Conservation (phyloP, 1,139 yeast genomes). For the Suhomyces bokatorum region DNA sequence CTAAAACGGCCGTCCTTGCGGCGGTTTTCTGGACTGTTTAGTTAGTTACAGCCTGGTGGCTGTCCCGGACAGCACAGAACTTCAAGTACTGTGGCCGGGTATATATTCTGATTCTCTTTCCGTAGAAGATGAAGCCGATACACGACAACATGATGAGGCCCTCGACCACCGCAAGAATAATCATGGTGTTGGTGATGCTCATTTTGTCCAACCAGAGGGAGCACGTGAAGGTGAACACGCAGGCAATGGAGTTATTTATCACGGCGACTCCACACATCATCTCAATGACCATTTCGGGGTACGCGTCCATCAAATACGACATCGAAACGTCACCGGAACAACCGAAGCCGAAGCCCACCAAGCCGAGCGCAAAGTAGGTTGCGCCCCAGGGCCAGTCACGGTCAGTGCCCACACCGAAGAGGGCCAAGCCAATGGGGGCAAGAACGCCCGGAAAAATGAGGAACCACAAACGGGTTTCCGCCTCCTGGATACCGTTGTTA, state of each 20-base stretch:
- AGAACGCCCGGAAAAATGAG: conserved; percentile 36
- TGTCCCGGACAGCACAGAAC: conserved; percentile 23
- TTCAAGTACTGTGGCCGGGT: conserved; percentile 36
- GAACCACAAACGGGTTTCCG: conserved; percentile 39
- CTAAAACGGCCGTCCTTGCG: too few species aligned
- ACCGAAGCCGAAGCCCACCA: conserved; percentile 41
- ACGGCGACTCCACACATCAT: conserved; percentile 40
- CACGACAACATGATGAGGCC: conserved; percentile 28
- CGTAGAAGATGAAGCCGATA: conserved; percentile 33
- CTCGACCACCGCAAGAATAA: conserved; percentile 37
- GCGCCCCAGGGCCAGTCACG: conserved; percentile 35
- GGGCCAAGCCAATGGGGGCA: conserved; percentile 37
- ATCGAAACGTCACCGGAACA: conserved; percentile 40
- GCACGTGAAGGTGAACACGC: conserved; percentile 43
- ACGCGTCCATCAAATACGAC: conserved; percentile 43
- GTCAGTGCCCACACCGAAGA: conserved; percentile 40
- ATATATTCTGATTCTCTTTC: conserved; percentile 36
- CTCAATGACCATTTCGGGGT: conserved; percentile 41
- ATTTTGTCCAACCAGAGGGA: conserved; percentile 38
- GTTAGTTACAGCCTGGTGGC: not conserved
- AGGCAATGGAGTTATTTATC: conserved; percentile 39
- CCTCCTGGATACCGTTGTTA: conserved; percentile 39
- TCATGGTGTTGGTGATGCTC: conserved; percentile 37
- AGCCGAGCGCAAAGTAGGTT: conserved; percentile 36
- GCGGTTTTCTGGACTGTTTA: not conserved